Evolutionary conservation across 805 yeast genomes (phyloP), one percentile per base, ranked within the genome.

Genomic region (Nakazawaea pomicola): DNA sequence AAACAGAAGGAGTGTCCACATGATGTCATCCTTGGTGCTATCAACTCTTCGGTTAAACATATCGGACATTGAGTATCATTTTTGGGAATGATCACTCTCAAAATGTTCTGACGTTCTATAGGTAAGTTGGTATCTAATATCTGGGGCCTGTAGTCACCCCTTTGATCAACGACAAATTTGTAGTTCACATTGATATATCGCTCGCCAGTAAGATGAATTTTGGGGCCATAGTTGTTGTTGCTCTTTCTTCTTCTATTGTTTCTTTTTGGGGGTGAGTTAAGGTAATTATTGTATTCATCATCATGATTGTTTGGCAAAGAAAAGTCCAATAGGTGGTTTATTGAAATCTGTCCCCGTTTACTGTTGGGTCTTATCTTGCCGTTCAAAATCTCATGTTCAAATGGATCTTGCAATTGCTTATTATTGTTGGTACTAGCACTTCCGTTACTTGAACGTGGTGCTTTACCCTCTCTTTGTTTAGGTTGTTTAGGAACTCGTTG

Each of bases 1-100:
- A 77, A 70, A 56, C 99, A 93, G 54, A 93, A 77, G 12, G 89
- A 72, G 56, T 93, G 99, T 4, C 99, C 99, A 64, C 99, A 93
- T 10, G 80, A 73, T 21, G 88, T 80, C 98, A 93, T 95, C 41
- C 98, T 68, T 2, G 99, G 97, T 0, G 97, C 96, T 14, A 84
- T 75, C 11, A 93, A 85, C 11, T 79, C 80, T 38, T 87, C 95
- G 24, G 81, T 72, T 11, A 93, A 65, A 58, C 99, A 93, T 20
- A 93, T 91, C 0, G 99, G 98, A 56, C 99, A 93, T 29, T 80
- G 79, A 18, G 69, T 58, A 44, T 67, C 71, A 49, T 82, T 82
- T 45, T 72, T 76, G 11, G 91, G 83, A 1, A 78, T 81, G n/a
- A 88, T 57, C 5, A 91, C 87, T 36, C 96, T 67, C 24, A 82